phyloP scores from a whole-genome alignment of 108 stramenopile genomes.

The Schizochytrium sp. region DNA sequence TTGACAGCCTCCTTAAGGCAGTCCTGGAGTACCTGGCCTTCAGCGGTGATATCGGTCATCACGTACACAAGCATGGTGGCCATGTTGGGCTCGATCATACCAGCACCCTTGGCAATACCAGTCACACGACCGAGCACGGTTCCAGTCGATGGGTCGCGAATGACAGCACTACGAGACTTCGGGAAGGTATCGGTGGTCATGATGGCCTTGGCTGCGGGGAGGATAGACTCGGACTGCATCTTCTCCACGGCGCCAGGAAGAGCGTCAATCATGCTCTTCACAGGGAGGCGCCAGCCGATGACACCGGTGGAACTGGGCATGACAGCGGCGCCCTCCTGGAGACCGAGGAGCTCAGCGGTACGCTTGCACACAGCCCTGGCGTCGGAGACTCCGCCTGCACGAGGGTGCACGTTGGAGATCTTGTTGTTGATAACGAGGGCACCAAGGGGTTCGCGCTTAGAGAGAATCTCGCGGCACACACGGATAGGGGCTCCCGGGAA shows the following conservation, averaged over 20 bases:
- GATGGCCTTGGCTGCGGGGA: slow-evolving; percentile 85
- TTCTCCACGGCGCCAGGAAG: slow-evolving; percentile 82
- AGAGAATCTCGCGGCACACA: slow-evolving; percentile 68
- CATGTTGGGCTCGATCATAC: slow-evolving; percentile 99
- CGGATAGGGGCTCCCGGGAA: slow-evolving; percentile 75
- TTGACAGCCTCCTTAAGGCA: slow-evolving; percentile 84
- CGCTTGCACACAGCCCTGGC: slow-evolving; percentile 65
- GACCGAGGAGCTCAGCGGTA: slow-evolving; percentile 58
- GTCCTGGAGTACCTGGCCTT: slow-evolving; percentile 74
- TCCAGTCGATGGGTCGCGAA: neutral
- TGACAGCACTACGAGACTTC: slow-evolving; percentile 66
- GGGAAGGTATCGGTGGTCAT: slow-evolving; percentile 79
- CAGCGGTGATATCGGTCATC: slow-evolving; percentile 83
- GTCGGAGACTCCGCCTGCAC: slow-evolving; percentile 58
- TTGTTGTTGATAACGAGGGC: slow-evolving; percentile 71
- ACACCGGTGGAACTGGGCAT: slow-evolving; percentile 86
- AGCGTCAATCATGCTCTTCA: slow-evolving; percentile 84
- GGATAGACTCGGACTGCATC: slow-evolving; percentile 82
- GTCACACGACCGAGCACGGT: slow-evolving; percentile 58
- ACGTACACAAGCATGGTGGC: slow-evolving; percentile 95
- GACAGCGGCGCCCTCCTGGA: slow-evolving; percentile 65
- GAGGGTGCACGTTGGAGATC: slow-evolving; percentile 77
- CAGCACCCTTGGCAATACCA: slow-evolving; percentile 92
- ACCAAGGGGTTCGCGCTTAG: neutral
- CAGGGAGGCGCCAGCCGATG: slow-evolving; percentile 97